These are phyloP conservation scores for Flueggea neowawraea DNA, from an alignment of 441 rosid species.

Conservation along the genomic window DNA sequence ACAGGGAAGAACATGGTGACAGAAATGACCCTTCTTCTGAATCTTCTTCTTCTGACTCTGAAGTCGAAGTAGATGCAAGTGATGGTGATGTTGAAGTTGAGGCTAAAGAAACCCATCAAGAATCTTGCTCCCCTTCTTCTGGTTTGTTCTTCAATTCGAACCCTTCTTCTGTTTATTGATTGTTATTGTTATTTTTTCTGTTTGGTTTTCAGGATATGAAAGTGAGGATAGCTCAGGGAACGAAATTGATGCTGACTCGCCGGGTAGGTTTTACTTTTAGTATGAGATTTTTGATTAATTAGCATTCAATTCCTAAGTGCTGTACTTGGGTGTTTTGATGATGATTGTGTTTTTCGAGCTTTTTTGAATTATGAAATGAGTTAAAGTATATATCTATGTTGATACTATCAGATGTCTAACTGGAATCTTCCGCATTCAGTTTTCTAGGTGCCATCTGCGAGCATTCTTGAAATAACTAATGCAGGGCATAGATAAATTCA, in stretches of 20 bases:
- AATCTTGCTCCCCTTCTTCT: slow-evolving; percentile 36
- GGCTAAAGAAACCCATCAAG: slow-evolving; percentile 23
- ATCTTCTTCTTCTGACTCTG: slow-evolving; percentile 69
- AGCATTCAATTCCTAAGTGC: neutral
- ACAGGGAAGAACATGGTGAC: slow-evolving; percentile 70
- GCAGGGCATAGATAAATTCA: too few species aligned
- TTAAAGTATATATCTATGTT: too few species aligned
- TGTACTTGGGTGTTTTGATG: too few species aligned
- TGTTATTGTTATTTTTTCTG: neutral
- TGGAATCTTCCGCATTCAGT: too few species aligned
- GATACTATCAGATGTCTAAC: too few species aligned
- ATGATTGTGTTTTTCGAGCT: too few species aligned
- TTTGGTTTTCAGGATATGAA: slow-evolving; percentile 38
- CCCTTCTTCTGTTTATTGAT: neutral
- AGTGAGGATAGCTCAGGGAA: slow-evolving; percentile 58
- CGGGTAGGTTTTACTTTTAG: slow-evolving; percentile 26
- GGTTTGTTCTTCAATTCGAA: slow-evolving; percentile 36
- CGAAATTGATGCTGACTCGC: slow-evolving; percentile 34
- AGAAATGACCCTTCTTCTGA: slow-evolving; percentile 57
- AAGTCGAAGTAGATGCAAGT: slow-evolving; percentile 39
- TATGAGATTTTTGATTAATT: neutral
- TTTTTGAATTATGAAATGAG: too few species aligned
- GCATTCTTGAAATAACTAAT: too few species aligned
- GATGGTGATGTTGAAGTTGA: slow-evolving; percentile 19
- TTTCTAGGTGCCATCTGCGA: too few species aligned